These are phyloP conservation scores for Phytophthora podocarpi DNA, from an alignment of 352 stramenopile genomes.

Conservation along the genomic window DNA sequence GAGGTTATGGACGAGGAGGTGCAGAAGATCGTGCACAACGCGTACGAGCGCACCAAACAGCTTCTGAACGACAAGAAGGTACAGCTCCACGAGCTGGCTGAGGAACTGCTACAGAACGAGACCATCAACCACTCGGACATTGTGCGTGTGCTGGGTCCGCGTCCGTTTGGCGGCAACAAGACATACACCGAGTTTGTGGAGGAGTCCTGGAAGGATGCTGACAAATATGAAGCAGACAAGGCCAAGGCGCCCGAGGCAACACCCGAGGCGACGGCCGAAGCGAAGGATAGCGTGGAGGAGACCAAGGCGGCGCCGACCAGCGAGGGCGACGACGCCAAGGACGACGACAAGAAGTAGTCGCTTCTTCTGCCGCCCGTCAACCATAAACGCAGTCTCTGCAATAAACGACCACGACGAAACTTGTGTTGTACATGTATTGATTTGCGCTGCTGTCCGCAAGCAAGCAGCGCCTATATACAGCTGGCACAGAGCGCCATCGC, in stretches of 20 bases:
- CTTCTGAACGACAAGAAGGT: slow-evolving; percentile 95
- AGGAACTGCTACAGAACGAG: slow-evolving; percentile 97
- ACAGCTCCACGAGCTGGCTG: slow-evolving; percentile 93
- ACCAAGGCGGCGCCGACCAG: slow-evolving; percentile 9
- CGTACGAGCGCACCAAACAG: slow-evolving; percentile 96
- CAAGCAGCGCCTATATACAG: slow-evolving; percentile 27
- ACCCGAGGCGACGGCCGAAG: slow-evolving; percentile 25
- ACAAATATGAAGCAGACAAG: slow-evolving; percentile 84
- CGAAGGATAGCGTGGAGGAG: slow-evolving; percentile 16
- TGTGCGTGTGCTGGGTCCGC: slow-evolving; percentile 93
- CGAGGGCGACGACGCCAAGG: slow-evolving; percentile 14
- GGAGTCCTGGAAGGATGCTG: slow-evolving; percentile 86
- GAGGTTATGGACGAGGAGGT: slow-evolving; percentile 99
- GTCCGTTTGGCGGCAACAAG: slow-evolving; percentile 94
- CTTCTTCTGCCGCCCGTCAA: slow-evolving; percentile 13
- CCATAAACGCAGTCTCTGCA: slow-evolving; percentile 27
- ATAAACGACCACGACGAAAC: slow-evolving; percentile 24
- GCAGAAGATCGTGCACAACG: slow-evolving; percentile 95
- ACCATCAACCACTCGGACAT: slow-evolving; percentile 99
- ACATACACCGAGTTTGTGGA: slow-evolving; percentile 97
- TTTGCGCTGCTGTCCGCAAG: slow-evolving; percentile 25
- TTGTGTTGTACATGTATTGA: slow-evolving; percentile 40
- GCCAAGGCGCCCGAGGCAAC: slow-evolving; percentile 26
- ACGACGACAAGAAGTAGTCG: slow-evolving; percentile 34
- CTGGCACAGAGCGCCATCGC: slow-evolving; percentile 14